Percentiles rank a stretch among this genome's conserved stretches.
These are phyloP conservation scores for Rhodotorula sp. DNA, from an alignment of 1,284 basidiomycete species.

Conservation along the genomic window DNA sequence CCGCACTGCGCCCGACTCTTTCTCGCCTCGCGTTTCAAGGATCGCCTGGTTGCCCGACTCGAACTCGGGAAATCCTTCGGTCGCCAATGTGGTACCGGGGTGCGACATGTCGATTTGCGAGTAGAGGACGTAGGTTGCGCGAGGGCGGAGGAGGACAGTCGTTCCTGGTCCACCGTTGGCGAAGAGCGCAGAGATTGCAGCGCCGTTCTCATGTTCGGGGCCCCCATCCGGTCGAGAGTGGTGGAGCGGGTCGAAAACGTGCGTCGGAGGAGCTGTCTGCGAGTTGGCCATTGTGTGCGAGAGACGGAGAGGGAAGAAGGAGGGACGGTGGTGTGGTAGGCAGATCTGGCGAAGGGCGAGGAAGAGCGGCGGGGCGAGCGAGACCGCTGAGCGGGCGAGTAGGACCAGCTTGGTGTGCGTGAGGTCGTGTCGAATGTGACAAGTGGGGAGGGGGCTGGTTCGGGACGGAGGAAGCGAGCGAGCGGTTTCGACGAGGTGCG, in stretches of 20 bases:
- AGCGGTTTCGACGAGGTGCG: background rate
- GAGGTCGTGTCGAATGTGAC: background rate
- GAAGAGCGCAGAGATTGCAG: conserved; percentile 38
- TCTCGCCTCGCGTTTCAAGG: conserved; percentile 40
- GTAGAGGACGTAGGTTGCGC: conserved; percentile 32
- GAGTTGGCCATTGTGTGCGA: background rate
- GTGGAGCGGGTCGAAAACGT: conserved; percentile 26
- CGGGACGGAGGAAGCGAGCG: background rate
- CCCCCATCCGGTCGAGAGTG: conserved; percentile 4
- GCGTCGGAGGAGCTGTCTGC: conserved; percentile 13
- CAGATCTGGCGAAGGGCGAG: background rate
- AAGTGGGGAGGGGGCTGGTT: background rate
- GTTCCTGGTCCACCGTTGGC: conserved; percentile 36
- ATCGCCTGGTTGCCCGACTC: conserved; percentile 37
- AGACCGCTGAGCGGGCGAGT: conserved; percentile 4
- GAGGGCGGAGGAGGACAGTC: conserved; percentile 34
- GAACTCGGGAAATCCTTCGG: conserved; percentile 41
- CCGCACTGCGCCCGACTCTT: conserved; percentile 39
- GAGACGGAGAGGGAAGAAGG: too few relatives aligned
- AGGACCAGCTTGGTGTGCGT: background rate
- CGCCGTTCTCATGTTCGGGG: conserved; percentile 27
- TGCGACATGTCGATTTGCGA: conserved; percentile 34
- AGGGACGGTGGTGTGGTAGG: background rate
- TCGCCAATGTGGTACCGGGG: conserved; percentile 39
- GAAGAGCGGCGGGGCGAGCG: conserved; percentile 13